Base-by-base conservation (phyloP, 1,284 basidiomycete species). In the Malassezia furfur region DNA sequence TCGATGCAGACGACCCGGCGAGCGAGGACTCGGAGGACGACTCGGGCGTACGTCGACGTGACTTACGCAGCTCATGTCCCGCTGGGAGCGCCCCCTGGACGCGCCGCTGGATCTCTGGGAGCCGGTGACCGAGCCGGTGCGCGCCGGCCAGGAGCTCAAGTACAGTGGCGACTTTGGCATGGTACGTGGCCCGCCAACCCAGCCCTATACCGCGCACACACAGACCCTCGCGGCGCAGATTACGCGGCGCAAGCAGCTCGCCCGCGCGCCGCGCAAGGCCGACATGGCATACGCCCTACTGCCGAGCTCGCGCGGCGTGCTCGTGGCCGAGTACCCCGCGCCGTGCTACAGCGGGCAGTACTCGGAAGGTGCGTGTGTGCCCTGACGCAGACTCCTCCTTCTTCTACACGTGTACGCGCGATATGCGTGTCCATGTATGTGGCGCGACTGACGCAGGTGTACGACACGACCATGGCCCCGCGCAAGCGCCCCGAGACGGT, bases 331-430 rank as follows among this genome's bases (percentile, higher is more conserved):
- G 35, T 91, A 91, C 67, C 80, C 81, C 3, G 78, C 84, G 12
- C 88, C 90, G 55, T 84, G 91, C 32, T 98, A 98, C 72, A 88
- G 85, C 11, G 94, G 89, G 0, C 91, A 96, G 74, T 96, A 85
- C 76, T 91, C 88, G 60, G 75, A 74, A 46, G 47, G 36, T 38
- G 47, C 22, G 47, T 31, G 1, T 12, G 5, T 1, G 7, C 11
- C 7, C 45, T 32, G 30, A 32, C 35, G 5, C 45, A 47, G 64
- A 66, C 38, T 67, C 74, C 36, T 68, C 72, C 31, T 74, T 76
- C 67, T 70, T 75, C 74, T 78, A 79, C 63, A 75, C 78, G 48
- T 72, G 60, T 39, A 74, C 72, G 22, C 50, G 69, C 85, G 88
- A 91, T 73, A 96, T 91, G 72, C 82, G 82, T 40, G 78, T 96